These are phyloP conservation scores for Sugiyamaella novakii DNA, from an alignment of 1,139 yeast species.

Conservation along the genomic window DNA sequence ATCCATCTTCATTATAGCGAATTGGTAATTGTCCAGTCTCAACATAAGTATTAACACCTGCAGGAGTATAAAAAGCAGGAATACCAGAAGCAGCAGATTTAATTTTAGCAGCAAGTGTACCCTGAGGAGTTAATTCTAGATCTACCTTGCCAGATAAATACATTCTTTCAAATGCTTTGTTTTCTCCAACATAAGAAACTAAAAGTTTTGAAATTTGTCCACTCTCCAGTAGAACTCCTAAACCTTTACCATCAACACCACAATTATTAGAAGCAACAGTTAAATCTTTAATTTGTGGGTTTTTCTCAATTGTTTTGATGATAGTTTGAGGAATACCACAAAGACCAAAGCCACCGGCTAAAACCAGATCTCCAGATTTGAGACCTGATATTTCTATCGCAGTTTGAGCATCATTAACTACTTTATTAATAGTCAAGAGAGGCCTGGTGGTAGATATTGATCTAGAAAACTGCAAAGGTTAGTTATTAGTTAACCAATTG, in stretches of 20 bases:
- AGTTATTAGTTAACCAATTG: no score
- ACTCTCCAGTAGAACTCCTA: slow-evolving; percentile 46
- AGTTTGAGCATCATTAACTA: slow-evolving; percentile 30
- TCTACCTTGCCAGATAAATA: slow-evolving; percentile 50
- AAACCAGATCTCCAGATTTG: slow-evolving; percentile 23
- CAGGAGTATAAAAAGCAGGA: slow-evolving; percentile 54
- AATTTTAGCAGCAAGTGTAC: slow-evolving; percentile 52
- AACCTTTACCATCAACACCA: slow-evolving; percentile 52
- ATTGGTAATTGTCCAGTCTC: slow-evolving; percentile 54
- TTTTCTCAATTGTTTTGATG: slow-evolving; percentile 44
- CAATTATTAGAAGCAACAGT: slow-evolving; percentile 57
- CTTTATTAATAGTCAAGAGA: slow-evolving; percentile 12
- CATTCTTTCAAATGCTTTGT: slow-evolving; percentile 47
- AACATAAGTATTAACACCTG: slow-evolving; percentile 54
- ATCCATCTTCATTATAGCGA: slow-evolving; percentile 43
- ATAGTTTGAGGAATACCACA: slow-evolving; percentile 53
- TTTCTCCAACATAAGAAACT: slow-evolving; percentile 52
- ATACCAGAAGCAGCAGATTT: slow-evolving; percentile 54
- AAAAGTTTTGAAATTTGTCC: slow-evolving; percentile 52
- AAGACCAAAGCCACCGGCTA: slow-evolving; percentile 56
- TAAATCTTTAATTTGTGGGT: slow-evolving; percentile 42
- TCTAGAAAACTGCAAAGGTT: neutral
- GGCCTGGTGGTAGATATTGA: neutral
- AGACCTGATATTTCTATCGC: slow-evolving; percentile 8
- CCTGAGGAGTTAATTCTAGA: slow-evolving; percentile 55